phyloP scores from a whole-genome alignment of 768 basidiomycete genomes.

The Coprinellus aureogranulatus region DNA sequence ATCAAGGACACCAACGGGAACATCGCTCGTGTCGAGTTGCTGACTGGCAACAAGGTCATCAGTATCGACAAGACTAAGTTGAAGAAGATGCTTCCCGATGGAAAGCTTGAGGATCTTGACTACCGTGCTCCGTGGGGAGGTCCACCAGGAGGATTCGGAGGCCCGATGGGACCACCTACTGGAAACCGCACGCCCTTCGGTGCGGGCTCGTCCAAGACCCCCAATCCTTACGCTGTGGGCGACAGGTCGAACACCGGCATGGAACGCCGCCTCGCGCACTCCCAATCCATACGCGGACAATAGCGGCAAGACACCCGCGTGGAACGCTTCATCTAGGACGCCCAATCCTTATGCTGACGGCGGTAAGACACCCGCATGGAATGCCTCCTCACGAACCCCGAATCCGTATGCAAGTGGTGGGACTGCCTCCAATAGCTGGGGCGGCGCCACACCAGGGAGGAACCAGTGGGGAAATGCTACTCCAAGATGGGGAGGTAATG shows the following conservation, averaged over 20 bases:
- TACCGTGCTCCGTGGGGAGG: conserved; percentile 7
- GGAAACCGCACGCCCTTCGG: conserved; percentile 33
- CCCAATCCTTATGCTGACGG: conserved; percentile 69
- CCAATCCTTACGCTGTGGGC: conserved; percentile 59
- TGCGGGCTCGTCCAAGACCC: conserved; percentile 47
- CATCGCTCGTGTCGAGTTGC: conserved; percentile 87
- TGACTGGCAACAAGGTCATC: conserved; percentile 82
- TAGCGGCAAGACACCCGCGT: conserved; percentile 61
- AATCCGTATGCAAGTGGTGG: conserved; percentile 59
- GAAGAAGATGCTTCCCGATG: conserved; percentile 59
- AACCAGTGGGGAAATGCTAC: conserved; percentile 37
- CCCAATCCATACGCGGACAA: conserved; percentile 68
- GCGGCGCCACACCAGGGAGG: conserved; percentile 45
- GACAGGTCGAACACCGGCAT: conserved; percentile 58
- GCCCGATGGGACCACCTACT: conserved; percentile 20
- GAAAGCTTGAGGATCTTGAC: conserved; percentile 52
- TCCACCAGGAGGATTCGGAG: conserved; percentile 31
- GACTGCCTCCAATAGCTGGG: conserved; percentile 36
- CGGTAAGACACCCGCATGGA: conserved; percentile 70
- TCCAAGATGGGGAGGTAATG: conserved; percentile 28
- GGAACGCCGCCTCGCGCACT: conserved; percentile 57
- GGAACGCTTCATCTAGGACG: conserved; percentile 62
- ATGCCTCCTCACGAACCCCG: conserved; percentile 60
- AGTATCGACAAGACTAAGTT: conserved; percentile 82
- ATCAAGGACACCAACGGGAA: conserved; percentile 94